These are phyloP conservation scores for Gloeostereum incarnatum DNA, from an alignment of 768 basidiomycete genomes.

Conservation along the genomic window DNA sequence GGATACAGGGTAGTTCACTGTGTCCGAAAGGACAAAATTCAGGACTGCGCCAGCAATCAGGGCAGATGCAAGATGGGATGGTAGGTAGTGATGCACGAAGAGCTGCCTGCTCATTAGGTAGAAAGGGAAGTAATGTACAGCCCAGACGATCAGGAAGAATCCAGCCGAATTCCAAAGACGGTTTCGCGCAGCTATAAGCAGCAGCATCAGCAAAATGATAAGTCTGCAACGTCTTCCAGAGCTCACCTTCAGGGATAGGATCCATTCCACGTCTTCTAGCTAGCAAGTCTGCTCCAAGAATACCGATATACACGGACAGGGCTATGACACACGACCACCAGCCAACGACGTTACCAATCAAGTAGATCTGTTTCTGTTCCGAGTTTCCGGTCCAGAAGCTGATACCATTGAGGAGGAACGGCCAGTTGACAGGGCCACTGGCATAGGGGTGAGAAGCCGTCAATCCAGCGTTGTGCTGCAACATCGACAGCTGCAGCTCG, in stretches of 20 bases:
- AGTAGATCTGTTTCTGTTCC: constrained; percentile 86
- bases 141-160: constrained; percentile 94
- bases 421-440: constrained; percentile 95
- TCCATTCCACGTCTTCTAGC: constrained; percentile 79
- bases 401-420: constrained; percentile 92
- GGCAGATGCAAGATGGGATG: constrained; percentile 89
- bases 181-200: constrained; percentile 70
- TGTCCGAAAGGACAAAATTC: constrained; percentile 84
- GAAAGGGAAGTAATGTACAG: constrained; percentile 93
- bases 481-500: constrained; percentile 90
- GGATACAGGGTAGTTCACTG: constrained; percentile 87
- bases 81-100: constrained; percentile 97
- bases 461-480: constrained; percentile 98
- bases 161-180: constrained; percentile 93
- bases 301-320: constrained; percentile 81
- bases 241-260: constrained; percentile 83
- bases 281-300: constrained; percentile 82
- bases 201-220: constrained; percentile 5
- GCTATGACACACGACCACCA: constrained; percentile 94
- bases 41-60: constrained; percentile 89
- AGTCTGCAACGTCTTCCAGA: neutral
- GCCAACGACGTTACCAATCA: constrained; percentile 88
- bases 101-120: constrained; percentile 96
- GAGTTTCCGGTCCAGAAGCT: constrained; percentile 96
- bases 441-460: constrained; percentile 98